Percentiles rank a stretch among this genome's conserved stretches.
Evolutionary conservation across 257 asterid genomes (phyloP).

Genomic region (Solanum virginianum): DNA sequence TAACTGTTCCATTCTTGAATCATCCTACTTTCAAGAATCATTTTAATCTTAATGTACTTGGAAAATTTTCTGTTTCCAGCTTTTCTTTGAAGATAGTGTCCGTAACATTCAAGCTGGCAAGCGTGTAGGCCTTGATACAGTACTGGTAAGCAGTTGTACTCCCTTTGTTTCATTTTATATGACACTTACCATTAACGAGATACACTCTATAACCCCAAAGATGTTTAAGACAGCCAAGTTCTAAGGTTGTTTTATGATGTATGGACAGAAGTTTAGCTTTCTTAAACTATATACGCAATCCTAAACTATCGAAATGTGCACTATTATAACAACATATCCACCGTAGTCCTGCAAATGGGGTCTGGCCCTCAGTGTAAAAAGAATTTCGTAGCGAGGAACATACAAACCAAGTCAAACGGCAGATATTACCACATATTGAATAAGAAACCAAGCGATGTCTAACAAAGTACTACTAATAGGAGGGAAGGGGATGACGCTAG

Average conservation of each 20-base stretch:
- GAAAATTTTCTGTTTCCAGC: slow-evolving; percentile 21
- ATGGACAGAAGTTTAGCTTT: neutral
- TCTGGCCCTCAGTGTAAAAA: neutral
- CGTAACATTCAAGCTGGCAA: slow-evolving; percentile 82
- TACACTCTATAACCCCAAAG: neutral
- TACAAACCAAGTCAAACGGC: neutral
- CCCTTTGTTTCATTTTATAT: neutral
- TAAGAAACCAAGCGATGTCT: too few species aligned
- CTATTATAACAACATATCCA: neutral
- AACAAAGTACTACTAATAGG: too few species aligned
- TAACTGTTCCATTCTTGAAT: neutral
- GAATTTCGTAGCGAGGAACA: neutral
- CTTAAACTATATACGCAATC: neutral
- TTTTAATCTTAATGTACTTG: neutral
- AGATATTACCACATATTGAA: too few species aligned
- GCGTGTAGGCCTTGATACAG: slow-evolving; percentile 70
- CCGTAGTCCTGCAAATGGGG: too few species aligned
- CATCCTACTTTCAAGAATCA: neutral
- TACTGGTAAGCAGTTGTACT: slow-evolving; percentile 36
- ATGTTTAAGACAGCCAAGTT: neutral
- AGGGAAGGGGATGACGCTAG: too few species aligned
- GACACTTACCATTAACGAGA: neutral
- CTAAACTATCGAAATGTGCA: neutral
- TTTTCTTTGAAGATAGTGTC: slow-evolving; percentile 87
- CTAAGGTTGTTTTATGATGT: neutral